Conservation (phyloP, 164 flowering plant species). For the Vitis amurensis region DNA sequence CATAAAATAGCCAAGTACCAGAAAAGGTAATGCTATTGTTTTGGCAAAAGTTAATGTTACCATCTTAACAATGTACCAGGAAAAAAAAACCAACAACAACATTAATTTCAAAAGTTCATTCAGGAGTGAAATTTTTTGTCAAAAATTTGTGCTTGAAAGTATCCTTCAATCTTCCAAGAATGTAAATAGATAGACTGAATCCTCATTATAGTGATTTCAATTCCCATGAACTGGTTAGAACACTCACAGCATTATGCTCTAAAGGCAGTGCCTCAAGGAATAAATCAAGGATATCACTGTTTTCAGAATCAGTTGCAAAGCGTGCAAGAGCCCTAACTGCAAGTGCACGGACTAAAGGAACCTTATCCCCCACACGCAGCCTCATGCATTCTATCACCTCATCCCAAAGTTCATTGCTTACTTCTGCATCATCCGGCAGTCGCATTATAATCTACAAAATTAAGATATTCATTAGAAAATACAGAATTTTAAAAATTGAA, state of each 20-base stretch:
- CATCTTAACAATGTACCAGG: too few relatives aligned
- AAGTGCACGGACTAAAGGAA: constrained; percentile 59
- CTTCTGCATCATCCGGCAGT: constrained; percentile 95
- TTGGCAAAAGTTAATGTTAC: too few relatives aligned
- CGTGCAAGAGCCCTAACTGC: constrained; percentile 90
- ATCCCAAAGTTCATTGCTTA: constrained; percentile 83
- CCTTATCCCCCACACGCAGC: constrained; percentile 66
- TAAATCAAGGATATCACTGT: constrained; percentile 75
- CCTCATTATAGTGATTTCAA: too few relatives aligned
- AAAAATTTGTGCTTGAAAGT: too few relatives aligned
- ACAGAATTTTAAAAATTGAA: too few relatives aligned
- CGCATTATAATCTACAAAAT: constrained; percentile 74
- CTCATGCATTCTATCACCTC: constrained; percentile 82
- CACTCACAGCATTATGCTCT: constrained; percentile 80
- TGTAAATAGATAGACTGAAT: too few relatives aligned
- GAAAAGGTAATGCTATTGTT: too few relatives aligned
- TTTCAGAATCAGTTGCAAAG: constrained; percentile 80
- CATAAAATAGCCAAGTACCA: too few relatives aligned
- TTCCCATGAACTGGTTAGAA: not conserved
- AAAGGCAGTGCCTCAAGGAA: constrained; percentile 55
- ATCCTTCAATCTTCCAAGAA: too few relatives aligned
- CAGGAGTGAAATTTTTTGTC: too few relatives aligned
- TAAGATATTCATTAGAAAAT: not conserved
- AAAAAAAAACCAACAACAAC: too few relatives aligned
- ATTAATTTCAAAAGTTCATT: too few relatives aligned